Evolutionary conservation across 164 flowering plant species (phyloP), one percentile per base, ranked within the genome.

Genomic region (Pachysandra terminalis): DNA sequence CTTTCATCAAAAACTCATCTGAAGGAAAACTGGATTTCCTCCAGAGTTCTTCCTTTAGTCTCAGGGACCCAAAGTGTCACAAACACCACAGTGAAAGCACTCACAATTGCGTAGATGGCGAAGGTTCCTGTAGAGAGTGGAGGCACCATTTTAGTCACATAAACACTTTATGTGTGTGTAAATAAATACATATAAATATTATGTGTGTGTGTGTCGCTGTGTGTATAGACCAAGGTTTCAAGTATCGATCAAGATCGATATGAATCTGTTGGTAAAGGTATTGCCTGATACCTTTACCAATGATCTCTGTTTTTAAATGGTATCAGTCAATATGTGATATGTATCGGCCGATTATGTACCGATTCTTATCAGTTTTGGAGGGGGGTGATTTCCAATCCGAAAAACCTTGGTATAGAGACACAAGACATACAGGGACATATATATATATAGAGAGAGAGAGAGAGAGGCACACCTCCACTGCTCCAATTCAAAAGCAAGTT

Each of bases 401-500:
- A n/a, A n/a, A n/a, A n/a, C n/a, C n/a, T n/a, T n/a, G n/a, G n/a
- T n/a, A n/a, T n/a, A n/a, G 51, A 45, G 6, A 45, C 16, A 45
- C 16, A 45, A 60, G 62, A 70, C 71, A 63, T 54, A 40, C 37
- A 55, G 59, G 60, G n/a, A n/a, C n/a, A n/a, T n/a, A n/a, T n/a
- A n/a, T n/a, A n/a, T n/a, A n/a, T n/a, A n/a, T n/a, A n/a, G n/a
- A n/a, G n/a, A n/a, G n/a, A n/a, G n/a, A n/a, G n/a, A n/a, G n/a
- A n/a, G n/a, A n/a, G n/a, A n/a, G n/a, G n/a, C 24, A 49, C 56
- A 83, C 91, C 90, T 83, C 80, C 88, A 40, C 26, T 68, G 69
- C 84, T 87, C 93, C 93, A 87, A 67, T 45, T 63, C 69, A 87
- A 65, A 17, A 86, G 85, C 52, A 84, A 66, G 65, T 81, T 81